Evolutionary conservation across 2,329 filamentous ascomycete genomes (phyloP), one percentile per base, ranked within the genome.

Genomic region (Aspergillus phoenicis): DNA sequence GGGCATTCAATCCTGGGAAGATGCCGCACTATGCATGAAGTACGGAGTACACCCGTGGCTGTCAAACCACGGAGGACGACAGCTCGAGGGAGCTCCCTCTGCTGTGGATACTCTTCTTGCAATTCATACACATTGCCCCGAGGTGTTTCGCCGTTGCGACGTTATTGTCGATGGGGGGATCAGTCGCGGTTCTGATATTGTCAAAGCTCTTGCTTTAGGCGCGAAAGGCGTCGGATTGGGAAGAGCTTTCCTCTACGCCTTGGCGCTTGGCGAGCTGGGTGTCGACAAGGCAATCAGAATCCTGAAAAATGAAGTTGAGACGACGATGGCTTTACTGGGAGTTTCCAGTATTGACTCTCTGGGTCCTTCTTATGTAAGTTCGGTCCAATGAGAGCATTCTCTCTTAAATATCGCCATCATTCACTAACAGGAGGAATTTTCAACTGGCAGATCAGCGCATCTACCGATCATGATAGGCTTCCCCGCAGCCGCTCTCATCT

Each of bases 21-120:
- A 62, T 33, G 55, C 55, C 1, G 26, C n/a, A n/a, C 20, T 58
- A 11, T 58, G 55, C 41, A 38, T 52, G 49, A 10, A 58, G 22
- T 45, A 62, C 26, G 51, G 51, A 7, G 51, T 56, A 6, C 55
- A 58, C 24, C 55, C 55, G n/a, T 58, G 55, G 55, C 41, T 62
- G 4, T 58, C 55, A 2, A 62, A 62, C n/a, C 59, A 62, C 13
- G 59, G 55, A 15, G 59, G 59, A 5, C 55, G 55, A 20, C 55
- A 62, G 33, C 43, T 62, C 3, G 59, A 62, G 6, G 47, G 43
- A 8, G 58, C 61, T 7, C 53, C 59, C 2, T 57, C 53, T 5
- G 58, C 58, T 4, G 30, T 51, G 1, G 58, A 60, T 10, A 60
- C 58, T 10, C 51, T 60, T 22, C 7, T 60, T 4, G 28, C 17